Conservation (phyloP, 2,329 filamentous ascomycete genomes). For the Akanthomyces uredinophilus region DNA sequence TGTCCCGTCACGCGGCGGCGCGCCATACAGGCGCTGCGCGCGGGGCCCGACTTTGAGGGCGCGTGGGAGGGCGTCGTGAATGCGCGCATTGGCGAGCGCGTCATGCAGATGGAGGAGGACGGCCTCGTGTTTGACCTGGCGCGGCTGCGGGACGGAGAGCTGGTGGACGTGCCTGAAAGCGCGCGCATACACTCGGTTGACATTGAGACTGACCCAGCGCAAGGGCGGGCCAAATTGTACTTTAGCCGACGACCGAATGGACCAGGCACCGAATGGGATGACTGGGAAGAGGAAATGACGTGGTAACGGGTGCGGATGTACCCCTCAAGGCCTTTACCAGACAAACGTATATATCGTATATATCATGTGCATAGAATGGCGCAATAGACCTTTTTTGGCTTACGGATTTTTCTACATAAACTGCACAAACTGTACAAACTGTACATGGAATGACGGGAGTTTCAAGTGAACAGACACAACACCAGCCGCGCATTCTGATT, state of each 20-base stretch:
- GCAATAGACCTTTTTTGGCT: no score
- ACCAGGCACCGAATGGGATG: constrained; percentile 3
- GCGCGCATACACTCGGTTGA: constrained; percentile 13
- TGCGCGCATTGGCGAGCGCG: constrained; percentile 13
- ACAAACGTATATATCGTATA: no score
- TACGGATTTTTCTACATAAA: no score
- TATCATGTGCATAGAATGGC: no score
- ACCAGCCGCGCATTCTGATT: no score
- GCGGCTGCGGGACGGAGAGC: constrained; percentile 16
- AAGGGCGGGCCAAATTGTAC: constrained; percentile 3
- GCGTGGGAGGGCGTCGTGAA: constrained; percentile 14
- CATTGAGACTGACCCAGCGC: constrained; percentile 10
- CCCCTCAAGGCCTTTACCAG: no score
- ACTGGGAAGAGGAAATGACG: constrained; percentile 6
- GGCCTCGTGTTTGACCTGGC: constrained; percentile 8
- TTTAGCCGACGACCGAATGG: constrained; percentile 7
- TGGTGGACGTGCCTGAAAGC: constrained; percentile 15
- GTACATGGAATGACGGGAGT: no score
- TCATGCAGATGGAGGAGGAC: constrained; percentile 16
- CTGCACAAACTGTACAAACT: no score
- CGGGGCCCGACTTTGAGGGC: constrained; percentile 10
- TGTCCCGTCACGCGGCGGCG: constrained; percentile 15
- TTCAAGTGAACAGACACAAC: no score
- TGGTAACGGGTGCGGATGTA: not conserved
- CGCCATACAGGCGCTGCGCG: constrained; percentile 14